Percentiles rank a stretch among this genome's conserved stretches.
Evolutionary conservation across 176 grass and related monocot species (phyloP).

Genomic region (Oryza punctata): DNA sequence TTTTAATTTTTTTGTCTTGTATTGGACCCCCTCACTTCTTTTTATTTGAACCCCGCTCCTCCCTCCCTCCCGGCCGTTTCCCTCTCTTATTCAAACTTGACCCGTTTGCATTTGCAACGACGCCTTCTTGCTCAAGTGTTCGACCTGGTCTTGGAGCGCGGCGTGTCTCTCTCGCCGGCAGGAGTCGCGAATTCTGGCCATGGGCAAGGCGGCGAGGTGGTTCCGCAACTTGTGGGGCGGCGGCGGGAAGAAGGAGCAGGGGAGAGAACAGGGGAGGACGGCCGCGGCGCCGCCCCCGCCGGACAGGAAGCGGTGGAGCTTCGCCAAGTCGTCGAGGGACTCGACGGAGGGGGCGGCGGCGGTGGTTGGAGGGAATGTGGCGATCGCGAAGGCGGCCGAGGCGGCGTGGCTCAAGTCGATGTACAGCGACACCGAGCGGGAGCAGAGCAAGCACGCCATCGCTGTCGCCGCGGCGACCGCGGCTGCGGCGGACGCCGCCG

Average conservation of each 20-base stretch:
- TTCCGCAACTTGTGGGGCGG: constrained; percentile 62
- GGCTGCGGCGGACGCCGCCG: constrained; percentile 68
- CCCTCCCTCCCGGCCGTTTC: constrained; percentile 31
- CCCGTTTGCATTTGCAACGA: background rate
- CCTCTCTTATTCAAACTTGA: constrained; percentile 62
- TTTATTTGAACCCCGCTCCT: constrained; percentile 47
- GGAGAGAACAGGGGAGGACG: constrained; percentile 43
- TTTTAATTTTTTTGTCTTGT: constrained; percentile 18
- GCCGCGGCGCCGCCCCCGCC: background rate
- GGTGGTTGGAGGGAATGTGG: background rate
- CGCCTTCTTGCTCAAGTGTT: background rate
- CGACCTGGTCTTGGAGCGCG: too few relatives aligned
- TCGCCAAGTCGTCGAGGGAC: constrained; percentile 63
- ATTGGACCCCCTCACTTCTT: constrained; percentile 12
- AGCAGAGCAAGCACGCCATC: constrained; percentile 97
- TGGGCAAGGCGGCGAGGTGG: constrained; percentile 89
- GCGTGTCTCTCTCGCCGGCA: constrained; percentile 2
- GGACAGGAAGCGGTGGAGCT: constrained; percentile 92
- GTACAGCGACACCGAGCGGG: constrained; percentile 64
- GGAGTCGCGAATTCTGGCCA: constrained; percentile 29
- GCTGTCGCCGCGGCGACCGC: constrained; percentile 82
- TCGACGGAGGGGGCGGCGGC: background rate
- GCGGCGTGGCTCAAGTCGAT: constrained; percentile 70
- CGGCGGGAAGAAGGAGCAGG: background rate
- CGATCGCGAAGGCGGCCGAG: constrained; percentile 54